Evolutionary conservation across 148 eudicot species (phyloP), one percentile per base, ranked within the genome.

Genomic region (Tetragonia tetragonoides): DNA sequence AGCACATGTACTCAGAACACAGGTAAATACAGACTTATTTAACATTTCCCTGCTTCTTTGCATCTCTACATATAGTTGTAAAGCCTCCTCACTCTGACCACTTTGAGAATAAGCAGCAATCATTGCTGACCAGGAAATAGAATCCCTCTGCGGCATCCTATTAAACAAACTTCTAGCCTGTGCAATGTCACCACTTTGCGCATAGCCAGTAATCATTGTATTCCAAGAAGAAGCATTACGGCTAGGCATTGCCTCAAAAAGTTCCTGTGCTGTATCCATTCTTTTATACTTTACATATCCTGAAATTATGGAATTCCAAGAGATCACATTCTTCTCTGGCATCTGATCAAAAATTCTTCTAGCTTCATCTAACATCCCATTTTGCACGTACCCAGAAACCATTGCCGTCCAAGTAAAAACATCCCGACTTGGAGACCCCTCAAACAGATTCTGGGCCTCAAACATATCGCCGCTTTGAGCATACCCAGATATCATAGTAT

Each of bases 371-470:
- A 87, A 61, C 85, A 77, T 80, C 57, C 86, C 84, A 76, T 86
- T 84, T 54, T 86, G 90, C 24, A 82, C 72, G 34, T 86, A 88
- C 54, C 81, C 90, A 38, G 90, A 88, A 53, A 88, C 79, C 86
- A 88, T 86, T 21, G 90, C 66, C 17, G 90, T 88, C 88, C 90
- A 86, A 0, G 88, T 84, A 69, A 84, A 84, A 56, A 86, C 87
- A 82, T 88, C 90, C 75, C 78, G 80, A 10, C 83, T 49, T 2
- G 90, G 90, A 37, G 84, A 77, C 16, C 71, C 78, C 28, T 80
- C 80, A 67, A 87, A 87, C 81, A 87, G 80, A 42, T 61, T 82
- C 66, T 46, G 79, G 4, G 87, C 90, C 41, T 86, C 86, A 5
- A 46, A 66, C 65, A 88, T 68, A 71, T 86, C 63, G 70, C 87